Base-by-base conservation (phyloP, 768 basidiomycete species). In the Hortiboletus campestris region DNA sequence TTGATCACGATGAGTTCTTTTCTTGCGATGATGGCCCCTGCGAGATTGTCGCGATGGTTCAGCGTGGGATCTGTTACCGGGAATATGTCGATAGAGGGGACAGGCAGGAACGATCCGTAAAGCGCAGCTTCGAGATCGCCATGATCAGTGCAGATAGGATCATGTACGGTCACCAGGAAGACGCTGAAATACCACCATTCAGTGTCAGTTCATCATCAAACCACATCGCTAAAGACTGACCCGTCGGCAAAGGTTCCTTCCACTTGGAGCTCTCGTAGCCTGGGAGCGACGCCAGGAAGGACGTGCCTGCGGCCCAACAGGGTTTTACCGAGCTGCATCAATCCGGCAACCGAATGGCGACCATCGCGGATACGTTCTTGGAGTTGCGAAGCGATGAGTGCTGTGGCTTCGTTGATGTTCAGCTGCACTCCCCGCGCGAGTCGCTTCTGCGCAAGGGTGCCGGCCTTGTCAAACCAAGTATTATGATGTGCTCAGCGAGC, bases 351-450 rank as follows among this genome's bases (percentile, higher is more conserved):
- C 0, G 85, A 84, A 67, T 94, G 80, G 16, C 73, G 68, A 4
- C 95, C 96, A 88, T 98, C 97, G 11, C 97, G 81, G 63, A 97
- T 96, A 46, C 85, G 83, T 70, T 98, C 96, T 63, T 98, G 96
- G 2, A 98, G 82, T 63, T 92, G 89, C n/a, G 84, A 84, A 2
- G 94, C 87, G 60, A 99, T 94, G 10, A 99, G 81, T 2, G 92
- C 94, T 14, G 86, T 82, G 0, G 94, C 88, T 73, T 99, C 97
- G 4, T 90, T 82, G 58, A 85, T 75, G 73, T 98, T 98, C 51
- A 98, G 82, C 51, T 81, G 81, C 35, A 96, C 69, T 10, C 97
- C 97, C n/a, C 97, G 83, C 6, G 96, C 96, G 16, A 99, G 85
- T 39, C 97, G 88, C 65, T 93, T 89, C 74, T 98, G 96, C 2